Evolutionary conservation across 148 eudicot species (phyloP).

Genomic region (Polygonum maritimum): DNA sequence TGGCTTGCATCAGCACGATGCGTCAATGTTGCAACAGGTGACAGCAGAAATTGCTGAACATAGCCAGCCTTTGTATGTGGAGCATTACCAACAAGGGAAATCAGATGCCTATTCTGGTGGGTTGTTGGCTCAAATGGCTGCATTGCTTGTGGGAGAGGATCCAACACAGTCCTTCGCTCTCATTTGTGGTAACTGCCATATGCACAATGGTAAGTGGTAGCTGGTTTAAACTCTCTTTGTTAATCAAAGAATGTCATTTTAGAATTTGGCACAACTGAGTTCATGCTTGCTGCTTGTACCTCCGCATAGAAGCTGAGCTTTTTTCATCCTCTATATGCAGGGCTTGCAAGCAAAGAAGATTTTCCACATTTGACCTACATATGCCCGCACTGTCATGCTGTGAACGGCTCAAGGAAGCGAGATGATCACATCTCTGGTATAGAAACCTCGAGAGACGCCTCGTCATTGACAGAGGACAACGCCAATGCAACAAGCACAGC

Average conservation of each 20-base stretch:
- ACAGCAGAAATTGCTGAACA: slow-evolving; percentile 30
- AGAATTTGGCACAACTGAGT: too few relatives aligned
- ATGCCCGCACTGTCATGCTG: slow-evolving; percentile 86
- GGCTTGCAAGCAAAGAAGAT: slow-evolving; percentile 93
- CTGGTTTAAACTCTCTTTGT: neutral
- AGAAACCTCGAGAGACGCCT: slow-evolving; percentile 17
- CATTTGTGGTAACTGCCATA: slow-evolving; percentile 87
- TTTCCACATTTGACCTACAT: slow-evolving; percentile 72
- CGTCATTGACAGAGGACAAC: slow-evolving; percentile 4
- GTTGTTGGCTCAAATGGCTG: slow-evolving; percentile 76
- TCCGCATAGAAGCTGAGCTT: too few relatives aligned
- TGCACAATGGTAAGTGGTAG: slow-evolving; percentile 82
- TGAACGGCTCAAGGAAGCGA: slow-evolving; percentile 58
- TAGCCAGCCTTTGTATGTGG: slow-evolving; percentile 44
- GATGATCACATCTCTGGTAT: slow-evolving; percentile 30
- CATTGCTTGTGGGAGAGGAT: slow-evolving; percentile 94
- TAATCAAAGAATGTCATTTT: too few relatives aligned
- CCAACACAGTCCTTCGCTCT: slow-evolving; percentile 92
- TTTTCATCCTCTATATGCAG: slow-evolving; percentile 23
- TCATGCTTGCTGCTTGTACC: neutral
- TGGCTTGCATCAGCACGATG: slow-evolving; percentile 24
- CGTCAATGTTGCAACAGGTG: slow-evolving; percentile 25
- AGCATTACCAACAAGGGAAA: slow-evolving; percentile 51
- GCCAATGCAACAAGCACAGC: neutral
- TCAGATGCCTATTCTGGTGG: slow-evolving; percentile 49